Conservation (phyloP, 2,329 filamentous ascomycete genomes). For the Epichloe bromicola region DNA sequence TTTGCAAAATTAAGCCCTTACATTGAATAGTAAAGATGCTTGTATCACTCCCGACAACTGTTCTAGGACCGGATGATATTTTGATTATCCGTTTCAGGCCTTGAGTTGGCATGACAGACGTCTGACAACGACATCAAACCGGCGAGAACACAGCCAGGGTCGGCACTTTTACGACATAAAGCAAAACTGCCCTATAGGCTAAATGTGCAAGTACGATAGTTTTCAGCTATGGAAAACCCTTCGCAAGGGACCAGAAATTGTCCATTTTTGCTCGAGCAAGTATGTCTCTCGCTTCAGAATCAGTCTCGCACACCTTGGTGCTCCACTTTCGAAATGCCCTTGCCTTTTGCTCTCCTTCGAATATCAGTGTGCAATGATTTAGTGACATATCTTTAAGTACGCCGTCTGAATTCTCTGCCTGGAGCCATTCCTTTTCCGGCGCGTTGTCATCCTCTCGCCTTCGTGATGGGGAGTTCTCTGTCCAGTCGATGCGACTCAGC, state of each 20-base stretch:
- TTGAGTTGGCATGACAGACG: too few species aligned
- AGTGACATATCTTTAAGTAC: conserved; percentile 66
- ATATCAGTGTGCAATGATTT: conserved; percentile 76
- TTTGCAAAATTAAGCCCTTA: too few species aligned
- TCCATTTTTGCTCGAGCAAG: conserved; percentile 78
- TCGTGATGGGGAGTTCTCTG: conserved; percentile 65
- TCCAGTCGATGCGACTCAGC: conserved; percentile 90
- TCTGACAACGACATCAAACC: too few species aligned
- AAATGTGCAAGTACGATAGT: not conserved
- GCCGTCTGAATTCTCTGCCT: conserved; percentile 65
- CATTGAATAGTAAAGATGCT: too few species aligned
- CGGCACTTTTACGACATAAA: too few species aligned
- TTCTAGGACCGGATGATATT: too few species aligned
- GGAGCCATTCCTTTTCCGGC: conserved; percentile 60
- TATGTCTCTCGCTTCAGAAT: conserved; percentile 73
- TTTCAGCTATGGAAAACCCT: conserved; percentile 30
- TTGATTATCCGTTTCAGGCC: too few species aligned
- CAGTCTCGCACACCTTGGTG: conserved; percentile 83
- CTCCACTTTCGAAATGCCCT: conserved; percentile 79
- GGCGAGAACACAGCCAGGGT: too few species aligned
- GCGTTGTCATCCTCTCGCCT: conserved; percentile 47
- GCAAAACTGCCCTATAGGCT: too few species aligned
- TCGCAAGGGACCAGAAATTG: conserved; percentile 86
- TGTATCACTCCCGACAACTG: too few species aligned
- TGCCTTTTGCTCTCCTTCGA: conserved; percentile 78